These are phyloP conservation scores for Podaxis carcinomalis DNA, from an alignment of 768 basidiomycete genomes.

Conservation along the genomic window DNA sequence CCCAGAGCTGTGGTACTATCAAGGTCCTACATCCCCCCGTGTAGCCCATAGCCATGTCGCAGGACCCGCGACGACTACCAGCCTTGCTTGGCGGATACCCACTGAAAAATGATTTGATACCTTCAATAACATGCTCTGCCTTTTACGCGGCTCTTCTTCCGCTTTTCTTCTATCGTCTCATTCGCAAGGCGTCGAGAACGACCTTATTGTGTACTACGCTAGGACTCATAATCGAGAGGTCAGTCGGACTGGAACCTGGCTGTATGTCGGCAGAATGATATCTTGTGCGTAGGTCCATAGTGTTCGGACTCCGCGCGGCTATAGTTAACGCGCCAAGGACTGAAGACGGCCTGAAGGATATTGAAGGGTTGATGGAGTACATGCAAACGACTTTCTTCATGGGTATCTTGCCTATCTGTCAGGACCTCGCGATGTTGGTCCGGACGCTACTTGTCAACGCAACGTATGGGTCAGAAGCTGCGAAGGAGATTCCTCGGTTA, in stretches of 20 bases:
- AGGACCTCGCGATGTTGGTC: conserved; percentile 5
- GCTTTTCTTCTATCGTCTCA: conserved; percentile 11
- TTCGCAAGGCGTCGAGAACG: conserved; percentile 9
- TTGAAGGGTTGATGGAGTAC: conserved; percentile 23
- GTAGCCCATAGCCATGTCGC: neutral
- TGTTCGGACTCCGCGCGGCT: conserved; percentile 20
- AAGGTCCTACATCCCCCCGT: neutral
- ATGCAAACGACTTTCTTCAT: conserved; percentile 21
- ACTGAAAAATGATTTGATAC: conserved; percentile 13
- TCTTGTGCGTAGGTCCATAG: conserved; percentile 14
- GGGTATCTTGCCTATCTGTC: conserved; percentile 19
- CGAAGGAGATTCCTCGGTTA: conserved; percentile 6
- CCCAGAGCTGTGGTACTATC: neutral
- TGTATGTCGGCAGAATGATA: neutral
- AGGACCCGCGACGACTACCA: neutral
- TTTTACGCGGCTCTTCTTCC: conserved; percentile 13
- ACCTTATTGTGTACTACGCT: conserved; percentile 7
- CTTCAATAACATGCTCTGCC: conserved; percentile 16
- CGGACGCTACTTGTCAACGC: conserved; percentile 23
- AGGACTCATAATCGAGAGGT: conserved; percentile 17
- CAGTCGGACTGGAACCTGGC: neutral
- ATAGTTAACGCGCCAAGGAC: conserved; percentile 11
- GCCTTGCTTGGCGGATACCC: conserved; percentile 17
- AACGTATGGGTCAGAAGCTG: conserved; percentile 15
- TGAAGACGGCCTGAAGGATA: conserved; percentile 9